Base-by-base conservation (phyloP, 768 basidiomycete genomes). In the Tulasnella sp. region DNA sequence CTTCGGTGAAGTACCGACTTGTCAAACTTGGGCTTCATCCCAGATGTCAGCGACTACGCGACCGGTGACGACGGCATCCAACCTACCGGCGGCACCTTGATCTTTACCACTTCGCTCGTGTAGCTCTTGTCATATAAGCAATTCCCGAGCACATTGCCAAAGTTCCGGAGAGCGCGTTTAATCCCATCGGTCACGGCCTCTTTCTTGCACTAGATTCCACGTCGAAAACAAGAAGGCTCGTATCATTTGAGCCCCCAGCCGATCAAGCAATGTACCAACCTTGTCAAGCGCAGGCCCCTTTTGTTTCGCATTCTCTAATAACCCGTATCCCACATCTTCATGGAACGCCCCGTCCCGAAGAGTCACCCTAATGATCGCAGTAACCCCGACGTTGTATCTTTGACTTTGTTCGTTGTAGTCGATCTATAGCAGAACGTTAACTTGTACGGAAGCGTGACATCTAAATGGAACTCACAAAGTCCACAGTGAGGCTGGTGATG, bases 51-150 rank as follows among this genome's bases (percentile, higher is more conserved):
- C 14, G 36, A 6, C 52, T 42, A 38, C 58, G 1, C 36, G 29
- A 69, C 68, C 36, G 7, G 15, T 38, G 15, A 31, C 64, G 37
- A 76, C 72, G 68, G 17, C 15, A 1, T 15, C 36, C 34, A 73
- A 87, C 91, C 76, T 80, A 97, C 96, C 3, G 89, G 89, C 38
- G 88, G 87, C 0, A 93, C 89, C 82, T 94, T 97, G 79, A 99
- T 91, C 84, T 96, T 97, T 52, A 88, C 84, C 11, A 99, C 86
- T 81, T 96, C 92, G 69, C 91, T 87, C 0, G 93, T 88, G 82
- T 94, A 98, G 7, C 87, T 83, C 84, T 97, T 97, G 84, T 99
- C 97, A 80, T 99, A 99, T n/a, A 99, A 83, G 83, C 97, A 99
- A 80, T 97, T 97, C 0, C 97, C 97, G 19, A 99, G 86, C 2